Evolutionary conservation across 2,329 filamentous ascomycete species (phyloP).

Genomic region (Pyrenochaeta sp.): DNA sequence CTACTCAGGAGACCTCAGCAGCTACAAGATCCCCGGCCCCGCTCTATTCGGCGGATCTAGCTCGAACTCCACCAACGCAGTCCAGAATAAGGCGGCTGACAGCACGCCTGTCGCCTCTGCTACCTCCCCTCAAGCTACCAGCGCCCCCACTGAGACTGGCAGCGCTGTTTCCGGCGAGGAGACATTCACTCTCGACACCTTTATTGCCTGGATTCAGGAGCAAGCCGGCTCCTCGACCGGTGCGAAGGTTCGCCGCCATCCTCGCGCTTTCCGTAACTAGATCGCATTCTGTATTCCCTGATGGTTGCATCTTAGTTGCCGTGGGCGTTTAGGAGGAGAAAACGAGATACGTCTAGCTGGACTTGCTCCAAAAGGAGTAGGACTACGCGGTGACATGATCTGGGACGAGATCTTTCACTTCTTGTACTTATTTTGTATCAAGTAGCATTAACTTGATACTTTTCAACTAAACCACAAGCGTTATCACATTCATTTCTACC

Average conservation of each 20-base stretch:
- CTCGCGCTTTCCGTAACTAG: slow-evolving; percentile 28
- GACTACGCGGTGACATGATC: slow-evolving; percentile 1
- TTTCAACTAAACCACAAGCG: no score
- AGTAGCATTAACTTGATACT: no score
- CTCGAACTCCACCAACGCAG: slow-evolving; percentile 6
- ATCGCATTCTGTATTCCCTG: background rate
- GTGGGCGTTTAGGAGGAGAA: background rate
- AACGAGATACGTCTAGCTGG: no score
- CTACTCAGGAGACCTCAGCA: slow-evolving; percentile 55
- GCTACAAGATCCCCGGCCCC: slow-evolving; percentile 64
- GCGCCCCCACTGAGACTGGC: slow-evolving; percentile 4
- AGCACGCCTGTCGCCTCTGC: slow-evolving; percentile 8
- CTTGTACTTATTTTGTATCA: slow-evolving; percentile 20
- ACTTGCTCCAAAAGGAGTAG: background rate
- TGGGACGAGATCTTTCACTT: slow-evolving; percentile 17
- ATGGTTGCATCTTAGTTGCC: no score
- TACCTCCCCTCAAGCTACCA: background rate
- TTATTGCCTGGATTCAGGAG: slow-evolving; percentile 34
- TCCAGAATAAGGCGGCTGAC: slow-evolving; percentile 6
- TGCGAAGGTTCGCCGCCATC: slow-evolving; percentile 27
- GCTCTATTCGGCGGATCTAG: slow-evolving; percentile 39
- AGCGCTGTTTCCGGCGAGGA: slow-evolving; percentile 8
- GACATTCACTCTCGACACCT: slow-evolving; percentile 32
- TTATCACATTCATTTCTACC: no score
- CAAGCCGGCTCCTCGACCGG: slow-evolving; percentile 19